Evolutionary conservation across 2,329 filamentous ascomycete genomes (phyloP).

Genomic region (Fusarium veterinarium): DNA sequence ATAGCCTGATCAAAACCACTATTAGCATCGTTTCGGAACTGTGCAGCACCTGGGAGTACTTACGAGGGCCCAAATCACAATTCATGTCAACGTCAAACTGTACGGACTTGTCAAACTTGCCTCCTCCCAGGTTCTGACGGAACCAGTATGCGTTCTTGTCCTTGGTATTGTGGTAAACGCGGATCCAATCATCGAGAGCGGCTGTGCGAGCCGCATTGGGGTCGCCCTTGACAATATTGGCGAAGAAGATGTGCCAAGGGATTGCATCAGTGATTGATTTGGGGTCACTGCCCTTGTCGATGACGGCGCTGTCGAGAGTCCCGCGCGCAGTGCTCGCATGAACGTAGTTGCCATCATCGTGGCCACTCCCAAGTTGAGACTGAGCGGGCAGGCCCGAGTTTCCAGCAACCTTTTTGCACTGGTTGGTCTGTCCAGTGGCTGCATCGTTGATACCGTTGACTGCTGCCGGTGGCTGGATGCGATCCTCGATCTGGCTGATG

Average conservation of each 20-base stretch:
- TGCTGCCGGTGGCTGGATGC: not conserved
- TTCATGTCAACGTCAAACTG: not conserved
- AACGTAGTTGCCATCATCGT: not conserved
- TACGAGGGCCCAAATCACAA: not conserved
- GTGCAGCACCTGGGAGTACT: too few relatives aligned
- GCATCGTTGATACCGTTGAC: not conserved
- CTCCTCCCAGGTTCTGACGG: not conserved
- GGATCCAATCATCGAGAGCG: not conserved
- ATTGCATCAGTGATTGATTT: not conserved
- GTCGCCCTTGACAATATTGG: not conserved
- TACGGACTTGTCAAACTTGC: not conserved
- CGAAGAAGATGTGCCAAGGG: not conserved
- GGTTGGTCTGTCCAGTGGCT: not conserved
- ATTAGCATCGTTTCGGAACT: too few relatives aligned
- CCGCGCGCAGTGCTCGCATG: not conserved
- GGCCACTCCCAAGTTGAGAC: not conserved
- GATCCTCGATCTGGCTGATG: not conserved
- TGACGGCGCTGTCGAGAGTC: too few relatives aligned
- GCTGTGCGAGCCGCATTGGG: not conserved
- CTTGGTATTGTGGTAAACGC: not conserved
- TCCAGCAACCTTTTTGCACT: not conserved
- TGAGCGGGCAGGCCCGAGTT: not conserved
- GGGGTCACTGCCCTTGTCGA: not conserved
- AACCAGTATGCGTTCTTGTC: not conserved
- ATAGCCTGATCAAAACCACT: not conserved